Evolutionary conservation across 2,329 filamentous ascomycete genomes (phyloP).

Genomic region (Knufia fluminis): DNA sequence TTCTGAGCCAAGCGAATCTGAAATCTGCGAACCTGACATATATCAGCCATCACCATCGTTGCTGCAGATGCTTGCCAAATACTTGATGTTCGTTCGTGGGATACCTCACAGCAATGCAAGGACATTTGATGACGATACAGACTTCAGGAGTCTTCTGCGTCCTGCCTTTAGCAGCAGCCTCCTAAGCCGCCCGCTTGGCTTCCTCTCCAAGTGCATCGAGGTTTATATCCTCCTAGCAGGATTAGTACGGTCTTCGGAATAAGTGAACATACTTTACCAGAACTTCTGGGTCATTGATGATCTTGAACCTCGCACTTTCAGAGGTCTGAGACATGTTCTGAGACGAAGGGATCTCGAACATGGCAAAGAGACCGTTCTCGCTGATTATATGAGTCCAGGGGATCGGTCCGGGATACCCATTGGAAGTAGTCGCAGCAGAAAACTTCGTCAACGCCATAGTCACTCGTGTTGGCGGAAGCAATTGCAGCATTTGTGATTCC

Average conservation of each 20-base stretch:
- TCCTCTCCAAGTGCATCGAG: conserved; percentile 28
- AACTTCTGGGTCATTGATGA: conserved; percentile 28
- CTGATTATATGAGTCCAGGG: conserved; percentile 37
- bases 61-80: conserved; percentile 14
- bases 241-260: conserved; percentile 10
- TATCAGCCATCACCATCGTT: conserved; percentile 17
- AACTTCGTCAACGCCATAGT: conserved; percentile 36
- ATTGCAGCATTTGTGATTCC: conserved; percentile 40
- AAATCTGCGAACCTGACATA: conserved; percentile 34
- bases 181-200: conserved; percentile 15
- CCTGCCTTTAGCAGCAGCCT: conserved; percentile 13
- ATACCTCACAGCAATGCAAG: conserved; percentile 40
- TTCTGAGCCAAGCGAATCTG: conserved; percentile 36
- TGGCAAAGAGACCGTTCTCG: conserved; percentile 28
- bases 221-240: conserved; percentile 34
- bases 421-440: conserved; percentile 34
- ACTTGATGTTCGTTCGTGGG: conserved; percentile 27
- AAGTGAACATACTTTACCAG: conserved; percentile 26
- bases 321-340: not conserved
- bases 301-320: conserved; percentile 26
- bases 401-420: conserved; percentile 31
- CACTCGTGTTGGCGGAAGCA: conserved; percentile 32
- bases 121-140: conserved; percentile 35
- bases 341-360: conserved; percentile 26
- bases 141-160: conserved; percentile 26